A percentile compares a stretch with the other conserved stretches of the same genome.
phyloP scores from a whole-genome alignment of 139 green algal species.

The Chlorella sp. region DNA sequence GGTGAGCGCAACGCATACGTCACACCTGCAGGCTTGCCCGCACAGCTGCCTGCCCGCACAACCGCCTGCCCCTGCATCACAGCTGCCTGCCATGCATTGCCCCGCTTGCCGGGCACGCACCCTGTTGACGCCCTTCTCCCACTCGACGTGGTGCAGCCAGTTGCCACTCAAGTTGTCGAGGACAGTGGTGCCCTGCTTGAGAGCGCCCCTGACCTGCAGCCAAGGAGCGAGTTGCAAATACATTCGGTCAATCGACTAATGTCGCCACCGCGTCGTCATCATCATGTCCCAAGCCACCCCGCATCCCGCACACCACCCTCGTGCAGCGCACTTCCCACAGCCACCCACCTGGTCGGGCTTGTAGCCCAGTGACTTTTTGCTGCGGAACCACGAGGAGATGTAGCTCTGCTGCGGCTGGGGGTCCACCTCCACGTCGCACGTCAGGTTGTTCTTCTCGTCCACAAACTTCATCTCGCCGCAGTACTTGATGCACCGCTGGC shows the following conservation, averaged over 20 bases:
- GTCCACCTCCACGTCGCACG: conserved; percentile 37
- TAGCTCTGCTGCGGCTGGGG: conserved; percentile 15
- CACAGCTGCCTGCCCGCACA: too few species aligned
- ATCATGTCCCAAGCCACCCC: background rate
- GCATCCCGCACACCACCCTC: too few species aligned
- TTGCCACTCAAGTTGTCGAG: conserved; percentile 41
- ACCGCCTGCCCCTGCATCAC: too few species aligned
- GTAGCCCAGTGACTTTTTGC: conserved; percentile 25
- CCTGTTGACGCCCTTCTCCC: conserved; percentile 28
- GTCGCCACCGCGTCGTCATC: too few species aligned
- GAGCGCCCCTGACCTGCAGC: conserved; percentile 18
- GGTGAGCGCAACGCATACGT: background rate
- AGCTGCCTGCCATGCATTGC: too few species aligned
- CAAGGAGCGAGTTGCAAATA: too few species aligned
- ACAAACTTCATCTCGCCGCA: conserved; percentile 47
- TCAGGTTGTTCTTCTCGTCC: conserved; percentile 44
- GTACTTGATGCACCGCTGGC: conserved; percentile 55
- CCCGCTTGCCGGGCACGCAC: too few species aligned
- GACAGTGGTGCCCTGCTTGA: conserved; percentile 14
- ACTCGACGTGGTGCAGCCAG: conserved; percentile 55
- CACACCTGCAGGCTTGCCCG: too few species aligned
- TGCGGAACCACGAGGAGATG: conserved; percentile 12
- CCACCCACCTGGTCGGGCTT: conserved; percentile 26
- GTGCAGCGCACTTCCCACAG: too few species aligned
- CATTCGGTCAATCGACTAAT: too few species aligned